Percentiles rank a stretch among this genome's conserved stretches.
Evolutionary conservation across 208 protist genomes (phyloP).

Genomic region (Sergeia podlipaevii): DNA sequence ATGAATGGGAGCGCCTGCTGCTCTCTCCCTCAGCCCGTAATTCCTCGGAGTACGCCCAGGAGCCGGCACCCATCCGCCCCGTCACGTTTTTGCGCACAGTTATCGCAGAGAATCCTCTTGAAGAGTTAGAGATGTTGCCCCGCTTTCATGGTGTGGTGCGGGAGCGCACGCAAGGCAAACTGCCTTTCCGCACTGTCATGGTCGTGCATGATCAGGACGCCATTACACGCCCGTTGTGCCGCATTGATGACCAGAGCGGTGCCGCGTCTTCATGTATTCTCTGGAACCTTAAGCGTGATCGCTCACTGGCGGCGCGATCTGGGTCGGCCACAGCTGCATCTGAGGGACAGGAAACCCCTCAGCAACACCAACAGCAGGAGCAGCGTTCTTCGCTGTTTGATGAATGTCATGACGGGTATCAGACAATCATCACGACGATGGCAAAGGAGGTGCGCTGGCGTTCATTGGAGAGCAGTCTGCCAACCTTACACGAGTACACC

Average conservation of each 20-base stretch:
- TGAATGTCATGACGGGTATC: conserved; percentile 67
- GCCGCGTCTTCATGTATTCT: conserved; percentile 31
- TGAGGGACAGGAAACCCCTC: not conserved
- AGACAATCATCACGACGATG: conserved; percentile 58
- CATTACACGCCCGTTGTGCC: conserved; percentile 40
- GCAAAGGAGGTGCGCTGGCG: conserved; percentile 51
- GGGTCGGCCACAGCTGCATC: not conserved
- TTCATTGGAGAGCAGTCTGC: conserved; percentile 19
- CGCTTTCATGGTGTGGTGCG: conserved; percentile 46
- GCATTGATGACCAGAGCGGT: conserved; percentile 19
- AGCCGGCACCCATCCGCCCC: conserved; percentile 5
- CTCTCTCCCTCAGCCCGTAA: not conserved
- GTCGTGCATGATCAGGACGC: conserved; percentile 68
- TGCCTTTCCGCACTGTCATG: conserved; percentile 68
- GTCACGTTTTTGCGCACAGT: conserved; percentile 78
- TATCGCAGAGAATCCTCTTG: conserved; percentile 51
- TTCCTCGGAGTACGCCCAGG: not conserved
- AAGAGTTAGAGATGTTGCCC: conserved; percentile 64
- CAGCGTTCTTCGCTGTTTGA: conserved; percentile 46
- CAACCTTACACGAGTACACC: conserved; percentile 12
- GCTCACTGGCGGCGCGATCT: too few species aligned
- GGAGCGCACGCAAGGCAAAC: conserved; percentile 22
- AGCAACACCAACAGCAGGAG: not conserved
- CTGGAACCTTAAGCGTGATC: conserved; percentile 37
- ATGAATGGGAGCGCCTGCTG: conserved; percentile 53